Evolutionary conservation across 306 rosid species (phyloP).

Genomic region (Cicer bijugum): DNA sequence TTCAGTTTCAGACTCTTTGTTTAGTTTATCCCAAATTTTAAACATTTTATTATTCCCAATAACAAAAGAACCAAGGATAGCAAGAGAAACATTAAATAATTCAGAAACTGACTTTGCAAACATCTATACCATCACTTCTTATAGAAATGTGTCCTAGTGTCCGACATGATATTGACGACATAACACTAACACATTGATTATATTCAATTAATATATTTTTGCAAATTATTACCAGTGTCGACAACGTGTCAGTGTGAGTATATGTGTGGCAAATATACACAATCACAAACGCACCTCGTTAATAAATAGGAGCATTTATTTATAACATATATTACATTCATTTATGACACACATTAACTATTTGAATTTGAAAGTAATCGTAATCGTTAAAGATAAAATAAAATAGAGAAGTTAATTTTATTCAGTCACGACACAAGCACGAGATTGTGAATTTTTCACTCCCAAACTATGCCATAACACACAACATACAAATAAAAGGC

Average conservation of each 20-base stretch:
- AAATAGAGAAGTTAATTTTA: slow-evolving; percentile 8
- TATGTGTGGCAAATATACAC: no score
- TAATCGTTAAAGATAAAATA: background rate
- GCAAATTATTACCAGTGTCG: no score
- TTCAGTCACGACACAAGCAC: background rate
- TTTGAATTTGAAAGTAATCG: background rate
- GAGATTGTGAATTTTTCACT: slow-evolving; percentile 13
- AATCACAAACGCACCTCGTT: background rate
- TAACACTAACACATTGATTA: no score
- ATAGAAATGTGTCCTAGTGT: no score
- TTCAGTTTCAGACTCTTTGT: background rate
- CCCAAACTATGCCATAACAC: background rate
- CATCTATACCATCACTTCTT: no score
- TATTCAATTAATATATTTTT: no score
- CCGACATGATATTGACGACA: no score
- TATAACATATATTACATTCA: background rate
- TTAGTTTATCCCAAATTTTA: background rate
- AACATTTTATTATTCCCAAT: background rate
- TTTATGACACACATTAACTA: background rate
- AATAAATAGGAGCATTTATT: background rate
- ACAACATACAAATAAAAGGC: background rate
- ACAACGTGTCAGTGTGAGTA: no score
- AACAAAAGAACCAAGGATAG: no score
- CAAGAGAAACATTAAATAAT: no score
- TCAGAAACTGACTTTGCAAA: no score